Evolutionary conservation across 2,329 filamentous ascomycete genomes (phyloP), one percentile per base, ranked within the genome.

Genomic region (Ascochyta lentis): DNA sequence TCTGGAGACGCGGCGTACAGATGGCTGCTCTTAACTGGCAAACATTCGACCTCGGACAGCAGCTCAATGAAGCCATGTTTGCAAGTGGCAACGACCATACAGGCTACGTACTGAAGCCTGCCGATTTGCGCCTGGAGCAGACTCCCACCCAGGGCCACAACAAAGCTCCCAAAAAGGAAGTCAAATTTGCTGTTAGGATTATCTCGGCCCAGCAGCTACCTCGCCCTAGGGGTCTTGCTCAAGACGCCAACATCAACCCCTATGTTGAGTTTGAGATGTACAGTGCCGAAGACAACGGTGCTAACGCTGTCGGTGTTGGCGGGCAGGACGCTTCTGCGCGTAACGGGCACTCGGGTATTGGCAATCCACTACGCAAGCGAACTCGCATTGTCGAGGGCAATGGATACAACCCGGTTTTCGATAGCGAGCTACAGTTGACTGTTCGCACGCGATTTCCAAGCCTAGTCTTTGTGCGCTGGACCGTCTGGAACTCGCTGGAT

Each of bases 11-110:
- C 39, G 95, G 95, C 29, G 95, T 97, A 16, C 95, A 99, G 77
- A 98, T 99, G 94, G 92, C 90, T 13, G 95, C 95, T 0, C 82
- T 98, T 60, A 99, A 99, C 77, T 98, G 95, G 94, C 95, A 99
- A 77, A 98, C 93, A 0, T 97, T 96, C 70, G 95, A 98, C 71
- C 83, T 96, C 16, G 92, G 93, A 41, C 95, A 97, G 85, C 94
- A 98, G 72, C 84, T 98, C 75, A 98, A 98, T 73, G 90, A 95
- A 65, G 95, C 95, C 69, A 98, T 99, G 95, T 99, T 97, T 72
- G 90, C 92, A 42, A 91, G 91, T 54, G 91, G 92, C 39, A 88
- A 85, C 12, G 95, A 97, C 77, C 86, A 87, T 52, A 91, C 90
- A 3, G 95, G 95, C 40, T 99, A 98, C 69, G 92, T 98, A 13